These are phyloP conservation scores for Trypanosoma congolense DNA, from an alignment of 208 protist genomes.

Conservation along the genomic window DNA sequence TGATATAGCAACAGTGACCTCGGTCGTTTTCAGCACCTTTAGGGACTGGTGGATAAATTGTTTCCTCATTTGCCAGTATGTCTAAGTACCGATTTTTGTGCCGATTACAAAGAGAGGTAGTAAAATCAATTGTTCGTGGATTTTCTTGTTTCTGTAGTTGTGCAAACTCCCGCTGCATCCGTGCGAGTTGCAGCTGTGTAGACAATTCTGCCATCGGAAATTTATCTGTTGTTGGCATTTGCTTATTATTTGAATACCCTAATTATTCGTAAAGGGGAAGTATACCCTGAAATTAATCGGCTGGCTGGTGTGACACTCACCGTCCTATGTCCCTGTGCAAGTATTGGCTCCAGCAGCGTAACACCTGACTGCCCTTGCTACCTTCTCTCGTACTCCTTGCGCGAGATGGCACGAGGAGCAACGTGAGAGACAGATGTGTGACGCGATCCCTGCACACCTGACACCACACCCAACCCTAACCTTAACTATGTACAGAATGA, in stretches of 20 bases:
- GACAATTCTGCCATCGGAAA: conserved; percentile 32
- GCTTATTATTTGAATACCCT: no score
- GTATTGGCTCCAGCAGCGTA: no score
- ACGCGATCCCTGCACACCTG: no score
- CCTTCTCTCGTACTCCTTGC: no score
- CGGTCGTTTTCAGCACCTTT: not conserved
- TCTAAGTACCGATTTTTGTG: conserved; percentile 76
- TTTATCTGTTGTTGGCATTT: not conserved
- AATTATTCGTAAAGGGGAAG: conserved; percentile 7
- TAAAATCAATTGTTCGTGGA: conserved; percentile 51
- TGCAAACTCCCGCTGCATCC: conserved; percentile 44
- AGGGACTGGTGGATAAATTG: conserved; percentile 44
- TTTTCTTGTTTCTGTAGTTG: conserved; percentile 38
- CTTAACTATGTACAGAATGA: no score
- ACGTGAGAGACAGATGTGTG: no score
- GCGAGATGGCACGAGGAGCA: no score
- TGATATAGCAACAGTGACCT: conserved; percentile 40
- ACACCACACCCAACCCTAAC: no score
- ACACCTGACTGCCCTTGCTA: no score
- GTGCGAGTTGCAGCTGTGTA: conserved; percentile 28
- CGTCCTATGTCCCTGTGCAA: no score
- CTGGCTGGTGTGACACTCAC: no score
- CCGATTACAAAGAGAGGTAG: conserved; percentile 34
- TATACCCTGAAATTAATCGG: not conserved
- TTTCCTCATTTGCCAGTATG: conserved; percentile 74